Percentiles rank a stretch among this genome's conserved stretches.
phyloP scores from a whole-genome alignment of 2,329 filamentous ascomycete genomes.

The Coniochaeta prunicola region DNA sequence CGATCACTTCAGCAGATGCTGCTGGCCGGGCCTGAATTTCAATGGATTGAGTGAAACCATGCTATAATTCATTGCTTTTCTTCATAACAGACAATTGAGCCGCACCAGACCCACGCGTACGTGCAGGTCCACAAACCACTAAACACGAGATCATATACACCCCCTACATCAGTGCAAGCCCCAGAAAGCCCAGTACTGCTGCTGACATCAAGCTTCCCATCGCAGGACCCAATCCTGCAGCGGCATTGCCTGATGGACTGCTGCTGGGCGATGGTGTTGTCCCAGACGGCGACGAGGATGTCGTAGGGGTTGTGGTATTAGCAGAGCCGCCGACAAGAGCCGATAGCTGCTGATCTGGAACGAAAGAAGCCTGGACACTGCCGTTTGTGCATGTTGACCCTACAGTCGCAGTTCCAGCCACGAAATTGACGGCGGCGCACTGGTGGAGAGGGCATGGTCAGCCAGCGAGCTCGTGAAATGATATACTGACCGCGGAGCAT shows the following conservation, averaged over 20 bases:
- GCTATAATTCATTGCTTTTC: no score
- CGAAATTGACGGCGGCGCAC: slow-evolving; percentile 50
- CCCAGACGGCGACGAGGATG: background rate
- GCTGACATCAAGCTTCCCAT: background rate
- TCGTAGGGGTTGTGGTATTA: slow-evolving; percentile 6
- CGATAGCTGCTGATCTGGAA: slow-evolving; percentile 20
- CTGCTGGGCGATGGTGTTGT: background rate
- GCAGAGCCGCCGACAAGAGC: slow-evolving; percentile 18
- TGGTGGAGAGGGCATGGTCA: slow-evolving; percentile 16
- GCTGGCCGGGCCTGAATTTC: no score
- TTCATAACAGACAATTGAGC: background rate
- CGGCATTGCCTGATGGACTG: slow-evolving; percentile 2
- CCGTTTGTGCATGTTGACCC: slow-evolving; percentile 29
- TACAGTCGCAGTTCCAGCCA: slow-evolving; percentile 27
- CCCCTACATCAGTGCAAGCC: background rate
- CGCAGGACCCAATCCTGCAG: background rate
- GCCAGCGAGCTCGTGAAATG: background rate
- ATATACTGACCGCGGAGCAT: background rate
- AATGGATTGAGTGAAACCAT: no score
- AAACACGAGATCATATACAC: background rate
- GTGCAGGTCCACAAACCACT: background rate
- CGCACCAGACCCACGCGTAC: background rate
- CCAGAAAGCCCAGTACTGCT: background rate
- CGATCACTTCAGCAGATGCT: no score
- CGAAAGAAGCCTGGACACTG: slow-evolving; percentile 20